These are phyloP conservation scores for Cladosporium sp. DNA, from an alignment of 2,329 filamentous ascomycete genomes.

Conservation along the genomic window DNA sequence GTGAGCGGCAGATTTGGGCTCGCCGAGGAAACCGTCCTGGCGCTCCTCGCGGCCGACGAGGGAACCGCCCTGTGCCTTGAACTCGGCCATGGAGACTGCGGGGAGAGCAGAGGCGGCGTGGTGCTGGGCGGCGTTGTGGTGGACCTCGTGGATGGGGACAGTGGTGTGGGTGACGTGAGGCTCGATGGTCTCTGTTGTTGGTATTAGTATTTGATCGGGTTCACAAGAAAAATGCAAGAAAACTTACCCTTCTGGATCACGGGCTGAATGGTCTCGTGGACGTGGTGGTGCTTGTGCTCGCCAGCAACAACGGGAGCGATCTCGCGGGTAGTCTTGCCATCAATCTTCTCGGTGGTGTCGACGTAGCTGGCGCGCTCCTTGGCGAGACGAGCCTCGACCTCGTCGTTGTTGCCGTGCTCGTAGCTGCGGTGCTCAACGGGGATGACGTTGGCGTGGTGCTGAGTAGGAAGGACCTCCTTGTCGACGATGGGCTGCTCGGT, in stretches of 20 bases:
- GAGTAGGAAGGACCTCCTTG: constrained; percentile 60
- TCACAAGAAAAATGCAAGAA: background rate
- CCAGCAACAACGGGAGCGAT: constrained; percentile 56
- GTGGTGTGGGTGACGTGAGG: constrained; percentile 71
- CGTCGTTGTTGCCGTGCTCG: constrained; percentile 60
- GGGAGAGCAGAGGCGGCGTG: constrained; percentile 67
- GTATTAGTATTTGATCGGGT: background rate
- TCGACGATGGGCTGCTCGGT: constrained; percentile 66
- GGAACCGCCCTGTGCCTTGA: constrained; percentile 57
- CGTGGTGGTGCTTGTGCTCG: constrained; percentile 66
- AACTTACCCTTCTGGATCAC: constrained; percentile 61
- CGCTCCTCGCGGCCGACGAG: constrained; percentile 58
- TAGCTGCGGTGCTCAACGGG: constrained; percentile 63
- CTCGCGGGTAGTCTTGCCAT: constrained; percentile 53
- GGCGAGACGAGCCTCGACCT: constrained; percentile 52
- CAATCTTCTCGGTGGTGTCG: constrained; percentile 51
- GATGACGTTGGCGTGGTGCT: constrained; percentile 62
- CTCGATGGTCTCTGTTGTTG: constrained; percentile 58
- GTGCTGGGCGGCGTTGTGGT: constrained; percentile 67
- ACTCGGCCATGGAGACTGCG: constrained; percentile 65
- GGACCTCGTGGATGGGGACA: constrained; percentile 70
- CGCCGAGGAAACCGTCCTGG: constrained; percentile 63
- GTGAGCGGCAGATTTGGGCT: constrained; percentile 49
- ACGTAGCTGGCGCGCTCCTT: constrained; percentile 59
- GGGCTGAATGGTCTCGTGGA: constrained; percentile 71